phyloP scores from a whole-genome alignment of 805 yeast genomes.

The Lipomyces japonicus region DNA sequence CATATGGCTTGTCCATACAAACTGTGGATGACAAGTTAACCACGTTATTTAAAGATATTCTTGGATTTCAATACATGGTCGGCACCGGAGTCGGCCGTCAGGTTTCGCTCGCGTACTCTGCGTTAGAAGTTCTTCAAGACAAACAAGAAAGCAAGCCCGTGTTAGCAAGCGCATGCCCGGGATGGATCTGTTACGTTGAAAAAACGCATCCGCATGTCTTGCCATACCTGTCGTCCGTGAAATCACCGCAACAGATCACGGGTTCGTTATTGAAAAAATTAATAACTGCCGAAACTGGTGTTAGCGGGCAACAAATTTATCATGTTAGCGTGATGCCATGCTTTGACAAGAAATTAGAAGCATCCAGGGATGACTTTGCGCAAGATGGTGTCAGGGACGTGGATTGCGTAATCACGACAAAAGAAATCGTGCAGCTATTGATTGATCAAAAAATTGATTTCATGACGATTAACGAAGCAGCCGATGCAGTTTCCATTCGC shows the following conservation, averaged over 20 bases:
- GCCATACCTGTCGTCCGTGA: conserved; percentile 64
- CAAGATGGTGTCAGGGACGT: conserved; percentile 54
- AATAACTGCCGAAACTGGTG: conserved; percentile 38
- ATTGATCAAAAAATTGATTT: conserved; percentile 46
- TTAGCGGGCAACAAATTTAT: conserved; percentile 47
- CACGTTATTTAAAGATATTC: conserved; percentile 52
- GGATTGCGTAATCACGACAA: conserved; percentile 91
- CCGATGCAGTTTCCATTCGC: neutral
- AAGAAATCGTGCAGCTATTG: conserved; percentile 72
- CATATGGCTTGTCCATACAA: conserved; percentile 51
- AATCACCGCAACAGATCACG: conserved; percentile 91
- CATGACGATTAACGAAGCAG: conserved; percentile 2
- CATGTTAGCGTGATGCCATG: conserved; percentile 94
- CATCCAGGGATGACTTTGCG: conserved; percentile 72
- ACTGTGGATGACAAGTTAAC: conserved; percentile 60
- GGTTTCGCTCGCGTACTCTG: conserved; percentile 52
- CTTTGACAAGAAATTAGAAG: conserved; percentile 92
- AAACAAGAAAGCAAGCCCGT: conserved; percentile 43
- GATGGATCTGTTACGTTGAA: conserved; percentile 93
- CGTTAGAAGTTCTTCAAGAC: conserved; percentile 39
- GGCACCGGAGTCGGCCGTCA: conserved; percentile 82
- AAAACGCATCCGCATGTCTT: conserved; percentile 87
- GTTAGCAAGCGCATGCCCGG: conserved; percentile 82
- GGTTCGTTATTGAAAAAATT: conserved; percentile 68
- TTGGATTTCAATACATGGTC: conserved; percentile 70